Conservation (phyloP, 1,139 yeast species). For the Geotrichum siamense region DNA sequence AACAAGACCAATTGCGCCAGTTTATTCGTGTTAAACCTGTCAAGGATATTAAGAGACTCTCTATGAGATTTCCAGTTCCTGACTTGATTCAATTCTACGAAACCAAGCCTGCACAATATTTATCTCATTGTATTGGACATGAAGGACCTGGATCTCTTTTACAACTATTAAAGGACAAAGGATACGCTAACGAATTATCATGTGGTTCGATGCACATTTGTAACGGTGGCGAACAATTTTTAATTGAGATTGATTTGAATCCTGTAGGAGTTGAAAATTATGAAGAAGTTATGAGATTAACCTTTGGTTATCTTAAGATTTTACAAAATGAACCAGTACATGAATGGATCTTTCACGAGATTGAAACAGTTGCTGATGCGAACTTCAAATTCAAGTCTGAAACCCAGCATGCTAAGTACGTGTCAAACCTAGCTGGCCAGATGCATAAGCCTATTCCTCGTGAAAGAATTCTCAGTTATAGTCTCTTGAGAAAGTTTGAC, state of each 20-base stretch:
- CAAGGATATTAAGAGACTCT: constrained; percentile 64
- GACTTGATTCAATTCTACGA: constrained; percentile 61
- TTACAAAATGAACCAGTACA: constrained; percentile 52
- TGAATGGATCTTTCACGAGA: constrained; percentile 46
- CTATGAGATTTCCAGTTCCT: constrained; percentile 65
- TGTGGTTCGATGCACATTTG: constrained; percentile 69
- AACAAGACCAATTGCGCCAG: constrained; percentile 45
- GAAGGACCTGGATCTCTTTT: constrained; percentile 82
- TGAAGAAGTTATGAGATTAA: constrained; percentile 48
- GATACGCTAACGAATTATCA: constrained; percentile 75
- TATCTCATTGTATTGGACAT: constrained; percentile 81
- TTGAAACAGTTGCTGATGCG: constrained; percentile 42
- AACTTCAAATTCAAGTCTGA: constrained; percentile 64
- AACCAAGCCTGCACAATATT: constrained; percentile 60
- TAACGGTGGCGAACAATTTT: constrained; percentile 59
- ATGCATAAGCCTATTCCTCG: constrained; percentile 57
- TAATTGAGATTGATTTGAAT: constrained; percentile 68
- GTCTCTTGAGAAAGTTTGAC: constrained; percentile 55
- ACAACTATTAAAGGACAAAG: constrained; percentile 56
- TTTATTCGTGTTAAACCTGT: constrained; percentile 70
- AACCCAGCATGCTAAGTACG: constrained; percentile 53
- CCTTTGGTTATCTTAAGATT: constrained; percentile 68
- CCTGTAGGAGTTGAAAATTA: constrained; percentile 59
- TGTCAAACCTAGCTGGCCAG: constrained; percentile 43
- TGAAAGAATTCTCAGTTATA: constrained; percentile 49